Base-by-base conservation (phyloP, 192 early-diverging fungal species). In the Entomortierella chlamydospora region DNA sequence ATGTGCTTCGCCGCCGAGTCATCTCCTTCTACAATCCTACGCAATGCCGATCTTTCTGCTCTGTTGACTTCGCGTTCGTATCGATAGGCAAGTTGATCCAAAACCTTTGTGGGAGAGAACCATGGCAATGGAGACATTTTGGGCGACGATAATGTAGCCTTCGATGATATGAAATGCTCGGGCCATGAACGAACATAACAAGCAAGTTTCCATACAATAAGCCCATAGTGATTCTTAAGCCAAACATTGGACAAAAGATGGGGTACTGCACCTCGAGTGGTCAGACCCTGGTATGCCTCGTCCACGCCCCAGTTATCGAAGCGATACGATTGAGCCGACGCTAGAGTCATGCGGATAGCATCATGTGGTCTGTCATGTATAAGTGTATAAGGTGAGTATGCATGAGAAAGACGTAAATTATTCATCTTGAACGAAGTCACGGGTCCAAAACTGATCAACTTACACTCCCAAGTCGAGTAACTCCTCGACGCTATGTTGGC, bases 121-220 rank as follows among this genome's bases (percentile, higher is more conserved):
- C 63, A 68, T 12, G 26, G n/a, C 2, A 25, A 34, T 54, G 52
- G 15, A 6, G 52, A 54, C 4, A 5, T 28, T 54, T 50, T 4
- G 17, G 4, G 2, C 5, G 20, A 4, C 7, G n/a, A 28, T 7
- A 13, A 28, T 22, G n/a, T 10, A 9, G 50, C 34, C 8, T 56
- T 29, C n/a, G 57, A 34, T 2, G 34, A 10, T 7, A 18, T 2
- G 34, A 77, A 57, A 20, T 69, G 29, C 23, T 82, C 23, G 22
- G 90, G 89, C 86, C 83, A 92, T 1, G 78, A 77, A 9, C 91
- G 82, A 20, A 85, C 81, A 51, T 87, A 79, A n/a, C 83, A 72
- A 0, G 92, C 92, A 3, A 93, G 45, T 67, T 92, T 92, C 92
- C 92, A 94, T 4, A 92, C 85, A 64, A 94, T 90, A 76, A 84